Conservation (phyloP, 805 yeast genomes). For the Metschnikowia picachoensis region DNA sequence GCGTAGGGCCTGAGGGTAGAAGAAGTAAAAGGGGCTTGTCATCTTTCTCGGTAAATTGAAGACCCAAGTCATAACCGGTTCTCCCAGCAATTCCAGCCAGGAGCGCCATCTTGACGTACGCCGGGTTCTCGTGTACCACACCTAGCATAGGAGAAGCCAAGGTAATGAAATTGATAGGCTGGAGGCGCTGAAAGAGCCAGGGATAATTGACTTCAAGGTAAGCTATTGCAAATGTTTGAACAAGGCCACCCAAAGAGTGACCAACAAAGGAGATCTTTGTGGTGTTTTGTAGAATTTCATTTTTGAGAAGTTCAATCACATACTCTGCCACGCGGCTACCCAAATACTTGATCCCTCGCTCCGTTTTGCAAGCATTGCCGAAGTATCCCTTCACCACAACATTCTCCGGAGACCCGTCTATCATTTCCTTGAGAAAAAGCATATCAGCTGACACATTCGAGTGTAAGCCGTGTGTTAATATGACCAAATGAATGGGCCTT, state of each 20-base stretch:
- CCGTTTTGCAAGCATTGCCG: constrained; percentile 85
- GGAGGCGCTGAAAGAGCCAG: constrained; percentile 57
- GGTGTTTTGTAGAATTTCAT: constrained; percentile 40
- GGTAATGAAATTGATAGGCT: constrained; percentile 76
- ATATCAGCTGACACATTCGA: constrained; percentile 88
- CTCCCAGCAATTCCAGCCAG: constrained; percentile 88
- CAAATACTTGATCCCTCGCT: constrained; percentile 77
- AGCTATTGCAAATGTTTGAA: constrained; percentile 87
- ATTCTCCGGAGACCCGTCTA: constrained; percentile 62
- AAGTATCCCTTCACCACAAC: constrained; percentile 77
- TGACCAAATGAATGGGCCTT: constrained; percentile 73
- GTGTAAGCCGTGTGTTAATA: constrained; percentile 88
- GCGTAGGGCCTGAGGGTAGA: constrained; percentile 74
- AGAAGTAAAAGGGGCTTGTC: constrained; percentile 66
- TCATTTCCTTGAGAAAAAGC: constrained; percentile 78
- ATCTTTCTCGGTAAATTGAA: constrained; percentile 44
- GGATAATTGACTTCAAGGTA: constrained; percentile 69
- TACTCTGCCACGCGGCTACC: constrained; percentile 80
- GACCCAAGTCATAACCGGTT: constrained; percentile 87
- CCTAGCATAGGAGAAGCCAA: constrained; percentile 90
- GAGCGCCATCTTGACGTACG: constrained; percentile 76
- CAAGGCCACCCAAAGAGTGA: constrained; percentile 91
- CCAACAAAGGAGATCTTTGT: constrained; percentile 79
- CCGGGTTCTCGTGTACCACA: constrained; percentile 81
- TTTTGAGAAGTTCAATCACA: constrained; percentile 52